phyloP scores from a whole-genome alignment of 345 rosid genomes.

The Dimocarpus longan region DNA sequence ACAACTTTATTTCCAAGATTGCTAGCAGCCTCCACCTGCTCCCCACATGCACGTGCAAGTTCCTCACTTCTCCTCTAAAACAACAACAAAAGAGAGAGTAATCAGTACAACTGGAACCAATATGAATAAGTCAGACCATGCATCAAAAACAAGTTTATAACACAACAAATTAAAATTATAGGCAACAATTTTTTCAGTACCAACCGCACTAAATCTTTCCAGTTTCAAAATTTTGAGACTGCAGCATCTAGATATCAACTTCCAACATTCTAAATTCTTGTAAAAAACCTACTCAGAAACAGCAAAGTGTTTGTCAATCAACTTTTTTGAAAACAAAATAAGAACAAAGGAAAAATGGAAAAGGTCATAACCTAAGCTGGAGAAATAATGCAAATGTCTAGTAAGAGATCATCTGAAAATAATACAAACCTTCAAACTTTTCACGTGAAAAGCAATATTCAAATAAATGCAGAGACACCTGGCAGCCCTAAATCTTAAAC shows the following conservation, averaged over 20 bases:
- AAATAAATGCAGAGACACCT: neutral
- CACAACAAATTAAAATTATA: neutral
- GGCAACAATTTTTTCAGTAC: neutral
- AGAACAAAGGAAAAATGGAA: neutral
- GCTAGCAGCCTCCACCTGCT: conserved; percentile 56
- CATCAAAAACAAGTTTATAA: neutral
- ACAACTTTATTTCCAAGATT: conserved; percentile 45
- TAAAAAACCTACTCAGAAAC: neutral
- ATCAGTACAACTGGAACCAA: neutral
- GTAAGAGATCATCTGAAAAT: neutral
- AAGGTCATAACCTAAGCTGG: neutral
- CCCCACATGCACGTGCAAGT: conserved; percentile 67
- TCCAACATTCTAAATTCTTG: neutral
- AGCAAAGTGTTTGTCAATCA: neutral
- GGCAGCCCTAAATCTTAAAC: neutral
- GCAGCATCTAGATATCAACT: neutral
- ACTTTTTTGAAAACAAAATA: neutral
- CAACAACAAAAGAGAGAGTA: conserved; percentile 22
- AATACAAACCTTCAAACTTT: conserved; percentile 6
- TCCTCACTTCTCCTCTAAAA: conserved; percentile 72
- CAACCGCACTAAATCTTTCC: neutral
- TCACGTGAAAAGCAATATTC: neutral
- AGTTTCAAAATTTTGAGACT: neutral
- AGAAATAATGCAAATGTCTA: neutral
- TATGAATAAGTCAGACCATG: neutral